These are phyloP conservation scores for Cryoendolithus antarcticus DNA, from an alignment of 2,329 filamentous ascomycete species.

Conservation along the genomic window DNA sequence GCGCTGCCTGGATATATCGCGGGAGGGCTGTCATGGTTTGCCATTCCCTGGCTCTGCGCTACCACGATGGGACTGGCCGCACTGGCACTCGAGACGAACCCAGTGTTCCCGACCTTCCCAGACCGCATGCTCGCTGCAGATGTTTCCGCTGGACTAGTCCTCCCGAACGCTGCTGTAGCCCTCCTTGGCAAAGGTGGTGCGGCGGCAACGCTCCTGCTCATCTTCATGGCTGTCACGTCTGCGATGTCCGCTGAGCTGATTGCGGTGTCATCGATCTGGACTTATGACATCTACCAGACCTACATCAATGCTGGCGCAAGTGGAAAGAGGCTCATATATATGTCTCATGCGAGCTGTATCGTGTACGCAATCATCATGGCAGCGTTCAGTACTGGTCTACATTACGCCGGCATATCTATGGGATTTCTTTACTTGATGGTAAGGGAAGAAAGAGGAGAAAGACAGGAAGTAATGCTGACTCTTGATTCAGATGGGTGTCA, in stretches of 20 bases:
- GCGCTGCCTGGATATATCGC: conserved; percentile 85
- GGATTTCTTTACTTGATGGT: conserved; percentile 69
- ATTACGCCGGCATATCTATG: conserved; percentile 56
- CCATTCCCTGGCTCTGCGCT: conserved; percentile 79
- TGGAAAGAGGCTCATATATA: conserved; percentile 65
- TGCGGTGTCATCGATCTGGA: conserved; percentile 27
- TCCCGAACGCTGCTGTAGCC: conserved; percentile 19
- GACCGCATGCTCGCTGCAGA: conserved; percentile 16
- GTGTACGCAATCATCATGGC: conserved; percentile 69
- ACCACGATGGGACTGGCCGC: conserved; percentile 80
- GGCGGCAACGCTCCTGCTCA: conserved; percentile 18
- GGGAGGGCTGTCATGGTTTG: conserved; percentile 80
- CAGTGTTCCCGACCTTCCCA: conserved; percentile 33
- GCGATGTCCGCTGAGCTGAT: conserved; percentile 28
- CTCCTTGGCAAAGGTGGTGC: conserved; percentile 21
- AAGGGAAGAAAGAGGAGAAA: too few species aligned
- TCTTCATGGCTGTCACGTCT: conserved; percentile 24
- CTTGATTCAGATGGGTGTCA: conserved; percentile 63
- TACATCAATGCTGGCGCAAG: conserved; percentile 70
- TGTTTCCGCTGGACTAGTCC: conserved; percentile 19
- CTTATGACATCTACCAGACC: conserved; percentile 37
- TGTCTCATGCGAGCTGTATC: conserved; percentile 62
- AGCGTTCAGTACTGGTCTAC: conserved; percentile 12
- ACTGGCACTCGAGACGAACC: conserved; percentile 55
- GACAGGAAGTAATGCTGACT: too few species aligned